Evolutionary conservation across 305 asterid species (phyloP), one percentile per base, ranked within the genome.

Genomic region (Fraxinus sp.): DNA sequence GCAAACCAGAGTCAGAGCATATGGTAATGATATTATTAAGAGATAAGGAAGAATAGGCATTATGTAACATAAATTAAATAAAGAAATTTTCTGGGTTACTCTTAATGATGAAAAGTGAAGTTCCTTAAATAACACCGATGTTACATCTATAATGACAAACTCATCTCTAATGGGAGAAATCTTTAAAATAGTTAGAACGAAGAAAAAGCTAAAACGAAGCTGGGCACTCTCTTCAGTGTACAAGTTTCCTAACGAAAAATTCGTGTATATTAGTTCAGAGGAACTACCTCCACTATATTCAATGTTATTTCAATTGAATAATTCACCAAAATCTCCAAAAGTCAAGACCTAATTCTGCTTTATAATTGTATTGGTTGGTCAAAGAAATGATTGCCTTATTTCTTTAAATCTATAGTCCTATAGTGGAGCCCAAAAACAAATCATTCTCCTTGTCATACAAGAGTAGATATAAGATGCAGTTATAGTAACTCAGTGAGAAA

Each of bases 1-100:
- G 77, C 52, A 62, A 76, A 24, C 26, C 59, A 81, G 36, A n/a
- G 49, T 85, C 84, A 85, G 86, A 20, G 71, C 68, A 70, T 43
- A 57, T 41, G 28, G 5, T 14, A 74, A 9, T 33, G 36, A 28
- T 52, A 32, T 10, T 37, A 28, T 77, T 43, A 77, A 32, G 3
- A 72, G 22, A 26, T 22, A 81, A 71, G 66, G 30, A 59, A 66
- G 49, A 52, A 4, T 62, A 9, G 37, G 35, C 57, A 46, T 24
- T 10, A 43, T 11, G 30, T 76, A 39, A 18, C 79, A 11, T 5
- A 37, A 9, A 75, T 37, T 37, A n/a, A 41, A 24, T 41, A 11
- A 76, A 43, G 43, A 33, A 66, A 33, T 33, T 30, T 13, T 68
- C 5, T 2, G 11, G 59, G 18, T 59, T 59, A 28, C 3, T 79